Base-by-base conservation (phyloP, 176 grass and related monocot genomes). In the Eragrostis curvula region DNA sequence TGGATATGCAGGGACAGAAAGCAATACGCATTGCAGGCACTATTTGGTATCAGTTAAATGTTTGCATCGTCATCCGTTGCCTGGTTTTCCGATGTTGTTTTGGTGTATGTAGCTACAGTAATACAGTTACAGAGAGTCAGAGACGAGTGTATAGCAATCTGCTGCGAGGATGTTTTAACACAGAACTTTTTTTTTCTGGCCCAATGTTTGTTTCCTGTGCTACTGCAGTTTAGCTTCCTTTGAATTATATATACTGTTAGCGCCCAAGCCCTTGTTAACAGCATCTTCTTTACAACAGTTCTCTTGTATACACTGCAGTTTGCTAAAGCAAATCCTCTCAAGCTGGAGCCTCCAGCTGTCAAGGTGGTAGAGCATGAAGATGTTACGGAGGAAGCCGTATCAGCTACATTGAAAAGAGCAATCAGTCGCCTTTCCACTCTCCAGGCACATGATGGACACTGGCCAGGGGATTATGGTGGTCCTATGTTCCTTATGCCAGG, bases 401-500 rank as follows among this genome's bases (percentile, higher is more conserved):
- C 21, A 12, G 79, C 69, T 60, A 74, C 90, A 23, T 79, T 97
- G 70, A 94, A 78, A 87, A 92, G 83, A 66, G 92, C 88, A 30
- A 87, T 94, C 25, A 84, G 77, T 51, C 83, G 85, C 16, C 78
- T 65, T 61, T 92, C 92, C 83, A 92, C 88, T 47, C 78, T 97
- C 10, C 92, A 97, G 86, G 83, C 92, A 68, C 86, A 94, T 57
- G 92, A 97, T 90, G 92, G 92, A 39, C 90, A 97, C 83, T 97
- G 92, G 95, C 73, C 92, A 61, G 90, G 95, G 57, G 95, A 94
- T 85, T 94, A 89, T 71, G 95, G 92, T 12, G 95, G 95, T 6
- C 92, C 95, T 59, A 89, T 97, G 95, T 94, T 94, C 79, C 88
- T 92, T 73, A 77, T 97, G 90, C 95, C 92, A 43, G 86, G 88